Evolutionary conservation across 1,139 yeast species (phyloP).

Genomic region (Hansenula lynferdii): DNA sequence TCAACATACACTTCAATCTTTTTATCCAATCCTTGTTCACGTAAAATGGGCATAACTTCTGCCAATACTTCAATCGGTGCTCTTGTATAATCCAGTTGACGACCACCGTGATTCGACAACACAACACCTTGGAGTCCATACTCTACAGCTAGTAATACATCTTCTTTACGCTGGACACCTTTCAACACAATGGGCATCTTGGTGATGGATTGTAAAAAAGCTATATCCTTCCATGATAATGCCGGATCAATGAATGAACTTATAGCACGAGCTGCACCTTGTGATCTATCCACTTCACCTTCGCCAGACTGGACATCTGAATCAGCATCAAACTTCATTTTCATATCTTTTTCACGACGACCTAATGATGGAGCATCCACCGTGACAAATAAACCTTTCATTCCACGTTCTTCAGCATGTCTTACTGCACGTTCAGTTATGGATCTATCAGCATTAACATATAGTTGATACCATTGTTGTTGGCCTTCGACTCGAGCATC

Average conservation of each 20-base stretch:
- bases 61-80: constrained; percentile 68
- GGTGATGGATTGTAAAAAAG: constrained; percentile 33
- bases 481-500: constrained; percentile 49
- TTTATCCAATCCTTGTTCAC: constrained; percentile 34
- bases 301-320: constrained; percentile 50
- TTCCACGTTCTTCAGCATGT: constrained; percentile 47
- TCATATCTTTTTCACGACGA: constrained; percentile 80
- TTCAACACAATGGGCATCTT: constrained; percentile 49
- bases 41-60: constrained; percentile 54
- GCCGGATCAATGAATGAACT: constrained; percentile 83
- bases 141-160: constrained; percentile 60
- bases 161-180: constrained; percentile 71
- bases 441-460: constrained; percentile 69
- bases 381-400: constrained; percentile 56
- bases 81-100: constrained; percentile 64
- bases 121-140: constrained; percentile 73
- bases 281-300: constrained; percentile 55
- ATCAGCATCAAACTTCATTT: constrained; percentile 58
- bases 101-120: constrained; percentile 70
- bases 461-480: constrained; percentile 83
- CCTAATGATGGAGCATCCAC: constrained; percentile 96
- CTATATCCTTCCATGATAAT: constrained; percentile 49
- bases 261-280: constrained; percentile 87
- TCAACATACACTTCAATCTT: constrained; percentile 43
- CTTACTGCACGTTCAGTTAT: constrained; percentile 54